A percentile compares a stretch with the other conserved stretches of the same genome.
These are phyloP conservation scores for Aspergillus alliaceus DNA, from an alignment of 2,329 filamentous ascomycete species.

Conservation along the genomic window DNA sequence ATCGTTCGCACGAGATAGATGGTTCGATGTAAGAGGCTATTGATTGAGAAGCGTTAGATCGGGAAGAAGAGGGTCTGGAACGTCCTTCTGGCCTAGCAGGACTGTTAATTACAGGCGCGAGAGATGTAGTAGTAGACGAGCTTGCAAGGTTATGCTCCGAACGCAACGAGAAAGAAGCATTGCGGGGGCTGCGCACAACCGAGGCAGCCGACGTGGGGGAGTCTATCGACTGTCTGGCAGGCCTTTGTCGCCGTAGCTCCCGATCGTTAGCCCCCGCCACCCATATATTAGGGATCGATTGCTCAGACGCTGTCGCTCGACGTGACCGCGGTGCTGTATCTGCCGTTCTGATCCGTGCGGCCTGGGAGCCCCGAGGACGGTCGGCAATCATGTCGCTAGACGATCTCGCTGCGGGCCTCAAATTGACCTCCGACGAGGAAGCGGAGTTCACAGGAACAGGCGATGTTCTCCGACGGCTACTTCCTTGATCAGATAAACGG, in stretches of 20 bases:
- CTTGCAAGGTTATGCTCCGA: slow-evolving; percentile 12
- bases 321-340: slow-evolving; percentile 27
- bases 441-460: slow-evolving; percentile 32
- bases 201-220: slow-evolving; percentile 23
- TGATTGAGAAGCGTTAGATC: slow-evolving; percentile 25
- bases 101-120: slow-evolving; percentile 12
- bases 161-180: slow-evolving; percentile 7
- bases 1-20: slow-evolving; percentile 70
- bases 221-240: slow-evolving; percentile 23
- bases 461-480: slow-evolving; percentile 32
- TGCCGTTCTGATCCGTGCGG: slow-evolving; percentile 21
- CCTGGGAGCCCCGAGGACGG: slow-evolving; percentile 28
- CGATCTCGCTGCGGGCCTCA: slow-evolving; percentile 34
- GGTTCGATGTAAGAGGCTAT: slow-evolving; percentile 63
- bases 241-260: slow-evolving; percentile 18
- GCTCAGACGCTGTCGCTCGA: slow-evolving; percentile 36
- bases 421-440: slow-evolving; percentile 34
- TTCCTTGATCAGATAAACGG: slow-evolving; percentile 37
- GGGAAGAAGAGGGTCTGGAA: slow-evolving; percentile 33
- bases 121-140: slow-evolving; percentile 11
- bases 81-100: slow-evolving; percentile 23
- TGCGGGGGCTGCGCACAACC: slow-evolving; percentile 11
- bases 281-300: slow-evolving; percentile 26
- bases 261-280: slow-evolving; percentile 24
- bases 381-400: slow-evolving; percentile 39